Percentiles rank a stretch among this genome's conserved stretches.
These are phyloP conservation scores for Astrephomene gubernaculifera DNA, from an alignment of 139 green algal genomes.

Conservation along the genomic window DNA sequence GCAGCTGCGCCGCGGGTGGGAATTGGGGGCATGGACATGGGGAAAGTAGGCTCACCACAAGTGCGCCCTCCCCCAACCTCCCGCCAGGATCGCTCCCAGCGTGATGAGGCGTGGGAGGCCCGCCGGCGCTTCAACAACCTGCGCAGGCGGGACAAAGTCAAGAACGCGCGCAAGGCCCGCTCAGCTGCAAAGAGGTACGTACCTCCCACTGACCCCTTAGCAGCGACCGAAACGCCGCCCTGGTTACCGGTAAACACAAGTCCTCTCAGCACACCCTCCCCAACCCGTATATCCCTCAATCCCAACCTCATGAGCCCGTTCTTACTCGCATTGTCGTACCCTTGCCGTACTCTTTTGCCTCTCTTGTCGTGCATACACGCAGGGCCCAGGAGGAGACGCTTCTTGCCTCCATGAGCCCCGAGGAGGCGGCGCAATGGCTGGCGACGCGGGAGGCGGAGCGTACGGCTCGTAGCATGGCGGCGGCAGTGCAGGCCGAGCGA, in stretches of 20 bases:
- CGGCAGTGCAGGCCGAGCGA: slow-evolving; percentile 3
- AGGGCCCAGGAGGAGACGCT: neutral
- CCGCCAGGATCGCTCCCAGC: neutral
- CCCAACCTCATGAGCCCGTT: too few relatives aligned
- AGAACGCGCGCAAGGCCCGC: neutral
- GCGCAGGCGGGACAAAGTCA: neutral
- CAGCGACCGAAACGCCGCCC: too few relatives aligned
- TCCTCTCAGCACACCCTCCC: too few relatives aligned
- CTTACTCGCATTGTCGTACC: too few relatives aligned
- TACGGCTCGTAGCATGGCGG: neutral
- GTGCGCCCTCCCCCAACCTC: too few relatives aligned
- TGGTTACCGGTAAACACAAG: too few relatives aligned
- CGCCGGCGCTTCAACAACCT: slow-evolving; percentile 21
- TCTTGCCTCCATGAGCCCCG: neutral
- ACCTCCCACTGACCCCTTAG: neutral
- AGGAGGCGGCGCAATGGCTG: slow-evolving; percentile 3
- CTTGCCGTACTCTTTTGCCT: too few relatives aligned
- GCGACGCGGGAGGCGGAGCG: neutral
- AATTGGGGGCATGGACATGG: too few relatives aligned
- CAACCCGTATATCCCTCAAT: too few relatives aligned
- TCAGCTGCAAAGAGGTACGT: neutral
- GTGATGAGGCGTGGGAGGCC: neutral
- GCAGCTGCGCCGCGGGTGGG: too few relatives aligned
- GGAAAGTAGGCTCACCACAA: too few relatives aligned
- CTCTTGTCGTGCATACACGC: too few relatives aligned